Evolutionary conservation across 208 protist species (phyloP).

Genomic region (Leishmania major): DNA sequence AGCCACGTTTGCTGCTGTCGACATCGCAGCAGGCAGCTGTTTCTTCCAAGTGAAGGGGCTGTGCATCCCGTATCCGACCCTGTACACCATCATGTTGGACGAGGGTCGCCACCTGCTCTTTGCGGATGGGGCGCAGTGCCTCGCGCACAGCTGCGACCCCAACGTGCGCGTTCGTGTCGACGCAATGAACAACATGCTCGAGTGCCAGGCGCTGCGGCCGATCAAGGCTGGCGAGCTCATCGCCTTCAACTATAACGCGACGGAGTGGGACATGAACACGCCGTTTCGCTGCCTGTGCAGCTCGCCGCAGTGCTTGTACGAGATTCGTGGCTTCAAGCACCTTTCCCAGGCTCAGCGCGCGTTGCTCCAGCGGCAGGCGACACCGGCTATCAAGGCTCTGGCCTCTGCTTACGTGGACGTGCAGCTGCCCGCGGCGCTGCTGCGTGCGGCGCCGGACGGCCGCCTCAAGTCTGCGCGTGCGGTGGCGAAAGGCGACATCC

Average conservation of each 20-base stretch:
- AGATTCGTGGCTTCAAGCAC: conserved; percentile 83
- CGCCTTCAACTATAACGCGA: conserved; percentile 83
- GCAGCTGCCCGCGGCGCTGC: conserved; percentile 45
- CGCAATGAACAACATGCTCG: conserved; percentile 60
- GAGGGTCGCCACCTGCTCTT: conserved; percentile 75
- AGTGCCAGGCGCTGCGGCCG: conserved; percentile 75
- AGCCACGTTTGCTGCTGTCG: conserved; percentile 51
- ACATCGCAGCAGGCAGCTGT: conserved; percentile 54
- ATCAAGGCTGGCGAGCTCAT: conserved; percentile 68
- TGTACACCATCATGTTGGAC: conserved; percentile 71
- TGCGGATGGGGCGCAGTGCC: conserved; percentile 68
- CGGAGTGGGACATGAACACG: conserved; percentile 81
- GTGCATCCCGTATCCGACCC: conserved; percentile 67
- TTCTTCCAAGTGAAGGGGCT: conserved; percentile 69
- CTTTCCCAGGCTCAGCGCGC: conserved; percentile 55
- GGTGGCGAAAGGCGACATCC: conserved; percentile 43
- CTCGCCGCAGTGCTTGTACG: conserved; percentile 53
- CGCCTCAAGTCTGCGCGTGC: conserved; percentile 35
- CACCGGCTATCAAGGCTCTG: conserved; percentile 61
- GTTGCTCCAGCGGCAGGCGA: conserved; percentile 45
- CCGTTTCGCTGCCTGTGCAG: conserved; percentile 78
- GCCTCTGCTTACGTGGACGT: conserved; percentile 41
- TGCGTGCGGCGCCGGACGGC: conserved; percentile 32
- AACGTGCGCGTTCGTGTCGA: conserved; percentile 76
- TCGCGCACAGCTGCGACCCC: conserved; percentile 86